Base-by-base conservation (phyloP, 805 yeast species). In the Maudiozyma pseudohumilis region DNA sequence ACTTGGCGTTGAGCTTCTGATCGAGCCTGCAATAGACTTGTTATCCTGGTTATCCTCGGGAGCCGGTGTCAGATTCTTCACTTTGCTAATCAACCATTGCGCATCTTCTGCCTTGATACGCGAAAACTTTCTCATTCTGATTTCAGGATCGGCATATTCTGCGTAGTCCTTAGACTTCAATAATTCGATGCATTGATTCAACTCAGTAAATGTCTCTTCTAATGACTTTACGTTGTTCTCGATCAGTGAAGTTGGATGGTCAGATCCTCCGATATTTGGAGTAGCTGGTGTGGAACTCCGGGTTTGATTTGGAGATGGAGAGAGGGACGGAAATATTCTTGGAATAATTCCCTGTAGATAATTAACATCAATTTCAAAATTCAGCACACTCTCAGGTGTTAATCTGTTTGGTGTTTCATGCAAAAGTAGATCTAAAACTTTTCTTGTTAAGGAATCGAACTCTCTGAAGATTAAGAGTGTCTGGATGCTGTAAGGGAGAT, bases 381-480 rank as follows among this genome's bases (percentile, higher is more conserved):
- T 88, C 5, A 79, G 64, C 0, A 89, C 80, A 41, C 63, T 55
- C 40, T 63, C 78, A 17, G 67, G 65, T 16, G 86, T 77, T 46
- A 75, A 76, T 9, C 63, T 55, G 2, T 65, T 56, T 1, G 69
- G 70, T 1, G 77, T 72, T 15, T 70, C 69, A 26, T 68, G 60
- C 32, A 75, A 64, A 42, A 88, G 64, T 7, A 77, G 65, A 31
- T 70, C 68, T 43, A 82, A 65, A 55, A 89, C 74, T 43, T 78
- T 74, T 29, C 78, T 73, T 0, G 94, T 77, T 42, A 92, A 71
- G 45, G 82, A 77, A 62, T 88, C 97, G 55, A 84, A 85, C 20
- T 89, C 86, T 53, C 94, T 74, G 46, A 86, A 77, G 42, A 88
- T 71, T n/a, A 94, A 74, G 42, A 87, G 63, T 3, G 89, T 77